These are phyloP conservation scores for Malania oleifera DNA, from an alignment of 164 flowering plant species.

Conservation along the genomic window DNA sequence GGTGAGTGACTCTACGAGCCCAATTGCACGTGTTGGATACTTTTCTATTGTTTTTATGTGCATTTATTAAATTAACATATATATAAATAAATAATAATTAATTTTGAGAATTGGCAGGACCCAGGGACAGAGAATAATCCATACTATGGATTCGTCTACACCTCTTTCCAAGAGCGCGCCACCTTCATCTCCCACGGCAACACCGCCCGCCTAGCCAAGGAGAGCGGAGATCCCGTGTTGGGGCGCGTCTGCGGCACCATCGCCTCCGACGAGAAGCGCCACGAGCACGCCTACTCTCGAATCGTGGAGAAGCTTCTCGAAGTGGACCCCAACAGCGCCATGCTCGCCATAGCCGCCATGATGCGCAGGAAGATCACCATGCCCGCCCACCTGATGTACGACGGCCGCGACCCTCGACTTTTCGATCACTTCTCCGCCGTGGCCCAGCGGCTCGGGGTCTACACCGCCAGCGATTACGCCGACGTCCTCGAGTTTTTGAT, in stretches of 20 bases:
- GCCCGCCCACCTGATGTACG: constrained; percentile 59
- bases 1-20: constrained; percentile 21
- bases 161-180: constrained; percentile 54
- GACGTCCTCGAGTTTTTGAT: constrained; percentile 48
- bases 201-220: constrained; percentile 51
- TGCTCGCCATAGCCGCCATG: constrained; percentile 42
- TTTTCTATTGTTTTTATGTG: not conserved
- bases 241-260: constrained; percentile 50
- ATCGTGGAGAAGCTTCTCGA: constrained; percentile 50
- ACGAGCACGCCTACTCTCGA: constrained; percentile 40
- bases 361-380: constrained; percentile 47
- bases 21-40: not conserved
- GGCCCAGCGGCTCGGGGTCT: constrained; percentile 48
- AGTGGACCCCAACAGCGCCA: constrained; percentile 40
- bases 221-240: constrained; percentile 39
- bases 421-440: constrained; percentile 52
- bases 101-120: constrained; percentile 36
- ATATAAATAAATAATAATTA: too few species aligned
- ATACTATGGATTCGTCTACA: constrained; percentile 48
- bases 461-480: constrained; percentile 48
- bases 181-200: constrained; percentile 55
- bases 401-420: constrained; percentile 39
- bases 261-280: constrained; percentile 50
- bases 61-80: too few species aligned
- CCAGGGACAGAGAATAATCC: constrained; percentile 59